A percentile compares a stretch with the other conserved stretches of the same genome.
Conservation (phyloP, 2,329 filamentous ascomycete species). For the Fusarium staphyleae region DNA sequence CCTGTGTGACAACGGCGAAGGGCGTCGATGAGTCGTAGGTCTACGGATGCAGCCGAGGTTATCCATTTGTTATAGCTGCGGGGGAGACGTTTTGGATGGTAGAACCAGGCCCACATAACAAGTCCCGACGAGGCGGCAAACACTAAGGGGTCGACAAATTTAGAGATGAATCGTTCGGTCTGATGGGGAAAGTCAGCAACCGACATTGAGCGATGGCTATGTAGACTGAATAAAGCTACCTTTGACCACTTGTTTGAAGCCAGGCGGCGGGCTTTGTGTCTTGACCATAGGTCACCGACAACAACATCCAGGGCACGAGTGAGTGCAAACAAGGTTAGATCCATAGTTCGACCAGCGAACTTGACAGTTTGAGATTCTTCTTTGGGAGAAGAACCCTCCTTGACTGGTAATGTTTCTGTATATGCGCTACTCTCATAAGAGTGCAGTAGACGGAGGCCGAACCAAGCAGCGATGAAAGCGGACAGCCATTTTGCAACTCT, state of each 20-base stretch:
- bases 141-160: slow-evolving; percentile 67
- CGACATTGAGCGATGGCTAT: not conserved
- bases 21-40: slow-evolving; percentile 75
- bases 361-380: slow-evolving; percentile 39
- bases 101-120: slow-evolving; percentile 93
- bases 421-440: slow-evolving; percentile 58
- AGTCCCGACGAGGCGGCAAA: slow-evolving; percentile 76
- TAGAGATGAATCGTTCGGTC: slow-evolving; percentile 47
- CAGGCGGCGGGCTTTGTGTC: slow-evolving; percentile 53
- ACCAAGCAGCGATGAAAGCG: slow-evolving; percentile 64
- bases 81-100: slow-evolving; percentile 73
- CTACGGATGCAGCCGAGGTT: slow-evolving; percentile 75
- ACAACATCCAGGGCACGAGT: slow-evolving; percentile 76
- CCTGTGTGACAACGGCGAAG: slow-evolving; percentile 71
- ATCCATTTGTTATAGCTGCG: slow-evolving; percentile 84
- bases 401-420: slow-evolving; percentile 48
- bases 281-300: slow-evolving; percentile 70
- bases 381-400: slow-evolving; percentile 40
- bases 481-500: slow-evolving; percentile 66
- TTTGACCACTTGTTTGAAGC: slow-evolving; percentile 56
- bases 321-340: slow-evolving; percentile 80
- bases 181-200: slow-evolving; percentile 35
- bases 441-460: slow-evolving; percentile 64
- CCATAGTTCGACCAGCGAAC: slow-evolving; percentile 75
- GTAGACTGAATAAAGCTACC: slow-evolving; percentile 43